Evolutionary conservation across 441 rosid genomes (phyloP).

Genomic region (California macrophylla): DNA sequence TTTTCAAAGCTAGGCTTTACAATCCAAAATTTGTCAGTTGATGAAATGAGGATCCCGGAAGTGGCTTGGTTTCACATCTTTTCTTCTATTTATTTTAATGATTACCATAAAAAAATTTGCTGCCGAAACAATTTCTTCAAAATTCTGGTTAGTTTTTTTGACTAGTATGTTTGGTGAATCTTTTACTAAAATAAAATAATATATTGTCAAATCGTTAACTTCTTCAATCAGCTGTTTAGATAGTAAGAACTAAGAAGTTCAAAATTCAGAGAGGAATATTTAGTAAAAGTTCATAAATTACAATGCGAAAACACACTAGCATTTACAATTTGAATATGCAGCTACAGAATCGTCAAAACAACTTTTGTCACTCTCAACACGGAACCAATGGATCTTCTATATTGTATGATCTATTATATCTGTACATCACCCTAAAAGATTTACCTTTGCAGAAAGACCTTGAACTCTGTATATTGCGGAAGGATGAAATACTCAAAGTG

Average conservation of each 20-base stretch:
- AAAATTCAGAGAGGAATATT: background rate
- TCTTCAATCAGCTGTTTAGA: no score
- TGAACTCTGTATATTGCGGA: background rate
- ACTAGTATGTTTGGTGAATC: no score
- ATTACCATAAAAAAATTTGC: no score
- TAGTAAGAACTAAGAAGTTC: no score
- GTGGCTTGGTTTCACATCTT: background rate
- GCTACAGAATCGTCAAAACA: background rate
- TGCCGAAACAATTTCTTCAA: no score
- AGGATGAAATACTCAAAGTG: background rate
- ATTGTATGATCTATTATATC: background rate
- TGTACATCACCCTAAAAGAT: background rate
- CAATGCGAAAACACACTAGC: background rate
- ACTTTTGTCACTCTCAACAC: background rate
- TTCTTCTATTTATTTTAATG: background rate
- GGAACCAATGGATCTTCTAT: background rate
- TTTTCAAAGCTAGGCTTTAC: slow-evolving; percentile 10
- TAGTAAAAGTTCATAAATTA: background rate
- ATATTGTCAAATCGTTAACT: no score
- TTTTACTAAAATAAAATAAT: no score
- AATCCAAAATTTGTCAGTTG: slow-evolving; percentile 8
- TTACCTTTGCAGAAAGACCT: background rate
- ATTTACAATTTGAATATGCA: background rate
- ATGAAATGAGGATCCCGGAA: slow-evolving; percentile 1
- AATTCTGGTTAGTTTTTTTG: no score